Evolutionary conservation across 371 early-diverging fungal species (phyloP).

Genomic region (Chytridiales sp.): DNA sequence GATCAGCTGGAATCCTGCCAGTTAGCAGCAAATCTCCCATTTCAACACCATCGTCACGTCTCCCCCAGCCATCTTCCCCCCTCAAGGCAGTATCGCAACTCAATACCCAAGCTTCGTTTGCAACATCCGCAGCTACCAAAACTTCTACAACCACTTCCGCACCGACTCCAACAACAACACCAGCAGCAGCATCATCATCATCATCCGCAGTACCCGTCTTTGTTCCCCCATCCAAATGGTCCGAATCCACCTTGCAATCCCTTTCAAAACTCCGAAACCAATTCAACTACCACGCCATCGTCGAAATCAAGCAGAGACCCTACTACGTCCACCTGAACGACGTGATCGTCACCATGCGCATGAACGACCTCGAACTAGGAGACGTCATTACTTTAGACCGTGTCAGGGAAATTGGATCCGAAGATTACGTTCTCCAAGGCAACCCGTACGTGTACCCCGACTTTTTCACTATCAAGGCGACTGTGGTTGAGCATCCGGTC

Average conservation of each 20-base stretch:
- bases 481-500: constrained; percentile 87
- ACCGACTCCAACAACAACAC: no score
- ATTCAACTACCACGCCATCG: constrained; percentile 59
- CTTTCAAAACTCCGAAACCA: constrained; percentile 35
- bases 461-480: constrained; percentile 74
- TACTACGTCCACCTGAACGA: constrained; percentile 87
- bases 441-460: constrained; percentile 76
- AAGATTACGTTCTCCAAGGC: constrained; percentile 83
- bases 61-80: no score
- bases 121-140: no score
- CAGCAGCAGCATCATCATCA: background rate
- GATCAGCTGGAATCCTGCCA: no score
- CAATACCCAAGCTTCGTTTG: no score
- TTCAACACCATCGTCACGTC: no score
- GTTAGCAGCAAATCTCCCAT: no score
- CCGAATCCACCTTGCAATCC: constrained; percentile 19
- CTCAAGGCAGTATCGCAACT: no score
- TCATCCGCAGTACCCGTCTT: background rate
- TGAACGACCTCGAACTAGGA: constrained; percentile 70
- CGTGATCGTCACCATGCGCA: constrained; percentile 77
- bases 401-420: constrained; percentile 84
- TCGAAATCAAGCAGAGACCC: constrained; percentile 85
- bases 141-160: no score
- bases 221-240: constrained; percentile 18
- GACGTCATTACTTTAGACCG: constrained; percentile 84